phyloP scores from a whole-genome alignment of 2,329 filamentous ascomycete genomes.

The Rutstroemia sp. region DNA sequence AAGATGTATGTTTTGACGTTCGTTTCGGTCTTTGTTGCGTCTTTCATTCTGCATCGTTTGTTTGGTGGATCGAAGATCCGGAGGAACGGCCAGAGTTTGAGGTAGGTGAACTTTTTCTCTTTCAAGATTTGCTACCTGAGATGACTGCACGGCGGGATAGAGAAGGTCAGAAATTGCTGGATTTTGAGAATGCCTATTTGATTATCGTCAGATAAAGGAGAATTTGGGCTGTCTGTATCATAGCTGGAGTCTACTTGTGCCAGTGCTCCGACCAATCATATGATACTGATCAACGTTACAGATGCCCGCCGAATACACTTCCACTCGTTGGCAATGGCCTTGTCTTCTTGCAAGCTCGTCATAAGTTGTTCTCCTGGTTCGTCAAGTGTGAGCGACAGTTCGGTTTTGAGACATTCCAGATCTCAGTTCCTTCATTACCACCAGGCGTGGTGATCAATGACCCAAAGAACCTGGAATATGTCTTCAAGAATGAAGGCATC shows the following conservation, averaged over 20 bases:
- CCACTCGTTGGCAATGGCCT: conserved; percentile 55
- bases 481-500: conserved; percentile 52
- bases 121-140: neutral
- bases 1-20: conserved; percentile 20
- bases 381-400: conserved; percentile 47
- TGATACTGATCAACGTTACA: conserved; percentile 5
- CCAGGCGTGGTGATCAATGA: conserved; percentile 57
- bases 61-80: conserved; percentile 20
- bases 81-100: conserved; percentile 24
- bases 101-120: conserved; percentile 14
- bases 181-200: no score
- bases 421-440: conserved; percentile 54
- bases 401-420: conserved; percentile 53
- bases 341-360: conserved; percentile 50
- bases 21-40: conserved; percentile 10
- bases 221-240: no score
- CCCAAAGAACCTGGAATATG: conserved; percentile 53
- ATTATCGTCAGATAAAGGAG: no score
- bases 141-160: no score
- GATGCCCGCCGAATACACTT: conserved; percentile 28
- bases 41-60: conserved; percentile 12
- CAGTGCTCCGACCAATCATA: no score
- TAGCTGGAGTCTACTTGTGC: no score
- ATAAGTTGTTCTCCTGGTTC: conserved; percentile 57
- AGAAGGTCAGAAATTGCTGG: no score